phyloP scores from a whole-genome alignment of 2,329 filamentous ascomycete species.

The Onygenales sp. region DNA sequence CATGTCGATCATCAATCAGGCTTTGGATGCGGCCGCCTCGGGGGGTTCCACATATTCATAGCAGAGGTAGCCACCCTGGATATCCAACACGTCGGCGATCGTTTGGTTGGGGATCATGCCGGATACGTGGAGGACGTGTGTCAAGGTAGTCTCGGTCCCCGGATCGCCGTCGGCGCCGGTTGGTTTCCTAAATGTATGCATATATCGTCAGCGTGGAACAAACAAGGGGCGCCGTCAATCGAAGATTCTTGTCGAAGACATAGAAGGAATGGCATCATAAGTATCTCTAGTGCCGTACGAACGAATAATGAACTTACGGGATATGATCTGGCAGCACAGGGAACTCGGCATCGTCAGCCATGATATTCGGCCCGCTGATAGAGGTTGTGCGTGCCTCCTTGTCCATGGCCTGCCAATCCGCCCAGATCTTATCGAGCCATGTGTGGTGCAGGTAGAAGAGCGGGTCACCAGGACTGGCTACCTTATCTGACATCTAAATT shows the following conservation, averaged over 20 bases:
- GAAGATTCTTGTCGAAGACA: not conserved
- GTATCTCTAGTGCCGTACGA: not conserved
- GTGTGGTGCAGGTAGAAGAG: slow-evolving; percentile 37
- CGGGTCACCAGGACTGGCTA: slow-evolving; percentile 27
- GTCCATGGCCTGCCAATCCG: slow-evolving; percentile 34
- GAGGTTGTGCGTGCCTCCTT: not conserved
- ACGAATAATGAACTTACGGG: not conserved
- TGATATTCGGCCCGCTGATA: slow-evolving; percentile 1
- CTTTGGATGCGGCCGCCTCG: not conserved
- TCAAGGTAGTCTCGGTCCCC: not conserved
- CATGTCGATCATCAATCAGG: too few species aligned
- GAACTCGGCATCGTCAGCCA: not conserved
- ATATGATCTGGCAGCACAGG: not conserved
- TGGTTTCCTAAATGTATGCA: not conserved
- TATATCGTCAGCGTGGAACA: not conserved
- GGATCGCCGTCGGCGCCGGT: slow-evolving; percentile 1
- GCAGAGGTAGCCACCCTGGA: not conserved
- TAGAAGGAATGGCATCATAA: not conserved
- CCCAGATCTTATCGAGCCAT: slow-evolving; percentile 35
- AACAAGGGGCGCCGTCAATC: not conserved
- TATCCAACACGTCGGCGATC: not conserved
- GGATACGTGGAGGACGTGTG: not conserved
- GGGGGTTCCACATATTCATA: slow-evolving; percentile 2
- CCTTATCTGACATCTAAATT: not conserved
- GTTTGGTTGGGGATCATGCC: not conserved